phyloP scores from a whole-genome alignment of 2,329 filamentous ascomycete genomes.

The Fonsecaea multimorphosa region DNA sequence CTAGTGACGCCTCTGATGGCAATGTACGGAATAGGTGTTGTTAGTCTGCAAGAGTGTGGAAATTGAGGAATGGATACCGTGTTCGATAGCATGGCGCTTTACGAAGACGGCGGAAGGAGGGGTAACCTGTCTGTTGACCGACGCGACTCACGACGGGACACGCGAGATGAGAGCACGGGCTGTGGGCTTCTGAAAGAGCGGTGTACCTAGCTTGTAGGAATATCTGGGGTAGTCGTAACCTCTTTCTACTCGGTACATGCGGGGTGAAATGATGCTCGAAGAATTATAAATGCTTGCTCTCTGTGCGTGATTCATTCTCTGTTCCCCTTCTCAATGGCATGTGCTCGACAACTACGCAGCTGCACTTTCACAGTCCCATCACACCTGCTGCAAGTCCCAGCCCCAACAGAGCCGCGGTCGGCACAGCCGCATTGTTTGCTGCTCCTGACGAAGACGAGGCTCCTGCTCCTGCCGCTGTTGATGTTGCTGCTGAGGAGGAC shows the following conservation, averaged over 20 bases:
- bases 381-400: slow-evolving; percentile 30
- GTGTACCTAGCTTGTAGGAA: slow-evolving; percentile 9
- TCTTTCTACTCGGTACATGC: not conserved
- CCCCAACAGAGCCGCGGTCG: slow-evolving; percentile 28
- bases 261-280: not conserved
- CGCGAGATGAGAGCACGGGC: not conserved
- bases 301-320: not conserved
- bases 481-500: slow-evolving; percentile 17
- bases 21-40: not conserved
- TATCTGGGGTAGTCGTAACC: too few species aligned
- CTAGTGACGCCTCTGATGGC: slow-evolving; percentile 13
- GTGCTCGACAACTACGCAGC: too few species aligned
- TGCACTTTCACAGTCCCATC: slow-evolving; percentile 23
- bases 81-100: not conserved
- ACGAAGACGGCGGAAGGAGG: not conserved
- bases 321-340: not conserved
- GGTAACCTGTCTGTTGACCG: slow-evolving; percentile 1
- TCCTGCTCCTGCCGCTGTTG: slow-evolving; percentile 8
- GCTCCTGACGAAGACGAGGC: slow-evolving; percentile 18
- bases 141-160: not conserved
- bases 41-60: not conserved
- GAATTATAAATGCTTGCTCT: not conserved
- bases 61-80: not conserved
- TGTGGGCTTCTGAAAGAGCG: slow-evolving; percentile 20
- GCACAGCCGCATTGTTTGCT: slow-evolving; percentile 21